Percentiles rank a stretch among this genome's conserved stretches.
These are phyloP conservation scores for Colletotrichum tropicale DNA, from an alignment of 2,329 filamentous ascomycete species.

Conservation along the genomic window DNA sequence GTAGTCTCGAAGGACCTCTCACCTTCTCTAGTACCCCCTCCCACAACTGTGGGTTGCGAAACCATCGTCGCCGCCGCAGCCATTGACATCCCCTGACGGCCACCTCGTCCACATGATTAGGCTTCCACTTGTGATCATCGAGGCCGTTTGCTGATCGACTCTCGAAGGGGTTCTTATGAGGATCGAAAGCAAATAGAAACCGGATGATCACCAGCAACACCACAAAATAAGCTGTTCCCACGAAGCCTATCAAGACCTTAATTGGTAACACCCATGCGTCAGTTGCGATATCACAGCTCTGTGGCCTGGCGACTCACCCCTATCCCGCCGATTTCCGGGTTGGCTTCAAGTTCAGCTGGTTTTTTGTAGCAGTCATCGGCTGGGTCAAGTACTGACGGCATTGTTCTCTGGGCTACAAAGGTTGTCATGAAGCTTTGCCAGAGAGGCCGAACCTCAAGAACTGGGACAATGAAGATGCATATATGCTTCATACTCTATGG, in stretches of 20 bases:
- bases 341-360: background rate
- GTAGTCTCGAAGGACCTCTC: background rate
- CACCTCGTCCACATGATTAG: background rate
- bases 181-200: background rate
- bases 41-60: background rate
- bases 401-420: background rate
- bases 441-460: background rate
- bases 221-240: background rate
- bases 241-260: background rate
- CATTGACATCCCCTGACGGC: background rate
- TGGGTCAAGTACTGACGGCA: background rate
- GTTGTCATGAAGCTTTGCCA: background rate
- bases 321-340: background rate
- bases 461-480: background rate
- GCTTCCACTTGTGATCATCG: background rate
- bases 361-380: background rate
- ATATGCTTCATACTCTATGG: background rate
- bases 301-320: background rate
- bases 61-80: background rate
- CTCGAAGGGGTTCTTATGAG: background rate
- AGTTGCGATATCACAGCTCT: background rate
- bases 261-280: background rate
- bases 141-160: background rate
- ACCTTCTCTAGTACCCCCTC: background rate
- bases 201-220: background rate